Conservation (phyloP, 75 land plant genomes). For the Sequoiadendron giganteum region DNA sequence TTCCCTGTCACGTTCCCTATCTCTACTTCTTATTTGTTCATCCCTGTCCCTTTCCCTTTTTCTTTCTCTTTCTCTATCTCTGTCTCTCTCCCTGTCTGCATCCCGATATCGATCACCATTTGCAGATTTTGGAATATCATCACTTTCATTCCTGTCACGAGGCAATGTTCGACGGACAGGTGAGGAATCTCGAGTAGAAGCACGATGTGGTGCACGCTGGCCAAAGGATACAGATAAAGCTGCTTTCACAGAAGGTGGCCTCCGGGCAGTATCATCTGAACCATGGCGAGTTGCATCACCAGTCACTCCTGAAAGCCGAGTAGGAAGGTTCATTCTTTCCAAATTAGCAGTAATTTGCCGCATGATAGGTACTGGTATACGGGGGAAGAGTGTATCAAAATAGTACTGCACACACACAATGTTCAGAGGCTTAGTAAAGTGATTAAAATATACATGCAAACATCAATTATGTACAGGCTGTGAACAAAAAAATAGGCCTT, state of each 20-base stretch:
- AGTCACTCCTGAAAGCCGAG: slow-evolving; percentile 74
- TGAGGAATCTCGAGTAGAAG: slow-evolving; percentile 96
- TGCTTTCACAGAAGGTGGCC: slow-evolving; percentile 99
- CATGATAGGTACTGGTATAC: slow-evolving; percentile 90
- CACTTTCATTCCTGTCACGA: slow-evolving; percentile 44
- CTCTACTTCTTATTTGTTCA: slow-evolving; percentile 3
- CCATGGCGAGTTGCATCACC: slow-evolving; percentile 80
- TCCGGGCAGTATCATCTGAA: slow-evolving; percentile 92
- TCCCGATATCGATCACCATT: slow-evolving; percentile 43
- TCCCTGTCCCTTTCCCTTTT: slow-evolving; percentile 28
- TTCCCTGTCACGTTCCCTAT: slow-evolving; percentile 28
- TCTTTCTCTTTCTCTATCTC: slow-evolving; percentile 35
- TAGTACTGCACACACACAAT: slow-evolving; percentile 71
- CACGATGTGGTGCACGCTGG: slow-evolving; percentile 98
- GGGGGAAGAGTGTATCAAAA: slow-evolving; percentile 95
- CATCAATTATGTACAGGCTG: not conserved
- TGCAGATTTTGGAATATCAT: slow-evolving; percentile 48
- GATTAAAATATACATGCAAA: not conserved
- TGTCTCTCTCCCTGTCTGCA: slow-evolving; percentile 40
- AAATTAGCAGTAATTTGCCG: slow-evolving; percentile 70
- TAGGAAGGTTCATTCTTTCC: slow-evolving; percentile 88
- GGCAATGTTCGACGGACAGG: slow-evolving; percentile 81
- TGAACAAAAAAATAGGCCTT: not conserved
- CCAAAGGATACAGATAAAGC: slow-evolving; percentile 98
- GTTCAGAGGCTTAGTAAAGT: not conserved